phyloP scores from a whole-genome alignment of 768 basidiomycete genomes.

The Xerocomellus dryophilus region DNA sequence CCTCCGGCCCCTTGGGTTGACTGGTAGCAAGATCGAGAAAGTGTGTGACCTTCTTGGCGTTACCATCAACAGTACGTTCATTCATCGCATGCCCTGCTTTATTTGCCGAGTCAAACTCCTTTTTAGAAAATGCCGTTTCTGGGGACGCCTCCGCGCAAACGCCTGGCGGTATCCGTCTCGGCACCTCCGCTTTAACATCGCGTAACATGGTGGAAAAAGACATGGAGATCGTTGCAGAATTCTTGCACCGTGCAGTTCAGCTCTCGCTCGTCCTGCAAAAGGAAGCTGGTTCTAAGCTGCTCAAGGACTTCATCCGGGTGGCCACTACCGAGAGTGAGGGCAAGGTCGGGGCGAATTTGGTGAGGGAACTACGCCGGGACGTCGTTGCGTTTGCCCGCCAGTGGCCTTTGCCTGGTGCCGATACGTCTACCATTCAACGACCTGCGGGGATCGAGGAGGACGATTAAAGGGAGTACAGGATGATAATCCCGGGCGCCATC shows the following conservation, averaged over 20 bases:
- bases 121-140: slow-evolving; percentile 89
- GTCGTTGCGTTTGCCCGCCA: slow-evolving; percentile 76
- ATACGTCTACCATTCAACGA: slow-evolving; percentile 43
- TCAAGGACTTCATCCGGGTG: slow-evolving; percentile 92
- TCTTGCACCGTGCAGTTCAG: slow-evolving; percentile 94
- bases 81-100: background rate
- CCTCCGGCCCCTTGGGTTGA: slow-evolving; percentile 88
- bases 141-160: slow-evolving; percentile 94
- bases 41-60: slow-evolving; percentile 95
- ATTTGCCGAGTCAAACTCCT: background rate
- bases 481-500: slow-evolving; percentile 3
- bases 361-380: slow-evolving; percentile 72
- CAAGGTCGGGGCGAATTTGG: slow-evolving; percentile 65
- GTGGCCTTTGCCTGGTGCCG: slow-evolving; percentile 94
- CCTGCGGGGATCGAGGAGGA: slow-evolving; percentile 66
- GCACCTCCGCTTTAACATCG: slow-evolving; percentile 91
- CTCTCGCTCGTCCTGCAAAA: slow-evolving; percentile 86
- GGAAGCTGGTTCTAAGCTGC: slow-evolving; percentile 89
- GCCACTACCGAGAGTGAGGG: slow-evolving; percentile 68
- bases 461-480: slow-evolving; percentile 20
- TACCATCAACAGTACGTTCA: slow-evolving; percentile 83
- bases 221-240: slow-evolving; percentile 80
- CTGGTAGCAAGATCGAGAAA: slow-evolving; percentile 99
- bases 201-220: slow-evolving; percentile 89
- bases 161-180: slow-evolving; percentile 96